Base-by-base conservation (phyloP, 2,329 filamentous ascomycete genomes). In the Aureobasidium sp. region DNA sequence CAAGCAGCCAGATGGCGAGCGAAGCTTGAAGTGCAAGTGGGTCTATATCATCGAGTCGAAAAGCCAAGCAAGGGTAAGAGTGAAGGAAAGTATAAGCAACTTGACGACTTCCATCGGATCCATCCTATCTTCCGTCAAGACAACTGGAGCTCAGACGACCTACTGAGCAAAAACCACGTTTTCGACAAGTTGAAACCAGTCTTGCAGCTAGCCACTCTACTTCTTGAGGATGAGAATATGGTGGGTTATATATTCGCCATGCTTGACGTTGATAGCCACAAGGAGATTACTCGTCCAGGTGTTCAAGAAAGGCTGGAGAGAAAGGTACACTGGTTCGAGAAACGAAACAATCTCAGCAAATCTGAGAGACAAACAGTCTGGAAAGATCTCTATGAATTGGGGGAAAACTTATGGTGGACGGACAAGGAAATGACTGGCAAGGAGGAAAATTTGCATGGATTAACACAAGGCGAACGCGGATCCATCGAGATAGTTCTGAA, bases 51-150 rank as follows among this genome's bases (percentile, higher is more conserved):
- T n/a, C 36, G n/a, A 15, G 23, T 56, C 23, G n/a, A 42, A 2
- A 33, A 56, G 16, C 3, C 36, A 18, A 16, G 3, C 4, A 25
- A 47, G 2, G 16, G 53, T 10, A 55, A 42, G 10, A 40, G 4
- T 1, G 27, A 42, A 23, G 15, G 9, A 36, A 56, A 27, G 40
- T 45, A 33, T 23, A 42, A 42, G 15, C 33, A 47, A 27, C 55
- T 59, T 9, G 27, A 47, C 11, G 40, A 45, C 2, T 47, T 36
- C 25, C 40, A 47, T 25, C 55, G 55, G 3, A 59, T 59, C 13
- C 55, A 59, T 47, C 55, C 55, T 7, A 59, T 59, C 40, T 59
- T 59, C 20, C 55, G 55, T 36, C 40, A 31, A 18, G 42, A 59
- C 20, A 59, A 47, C 11, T 59, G 55, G 55, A 23, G 6, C 20